Conservation (phyloP, 2,329 filamentous ascomycete species). For the Aspergillus clavatus region DNA sequence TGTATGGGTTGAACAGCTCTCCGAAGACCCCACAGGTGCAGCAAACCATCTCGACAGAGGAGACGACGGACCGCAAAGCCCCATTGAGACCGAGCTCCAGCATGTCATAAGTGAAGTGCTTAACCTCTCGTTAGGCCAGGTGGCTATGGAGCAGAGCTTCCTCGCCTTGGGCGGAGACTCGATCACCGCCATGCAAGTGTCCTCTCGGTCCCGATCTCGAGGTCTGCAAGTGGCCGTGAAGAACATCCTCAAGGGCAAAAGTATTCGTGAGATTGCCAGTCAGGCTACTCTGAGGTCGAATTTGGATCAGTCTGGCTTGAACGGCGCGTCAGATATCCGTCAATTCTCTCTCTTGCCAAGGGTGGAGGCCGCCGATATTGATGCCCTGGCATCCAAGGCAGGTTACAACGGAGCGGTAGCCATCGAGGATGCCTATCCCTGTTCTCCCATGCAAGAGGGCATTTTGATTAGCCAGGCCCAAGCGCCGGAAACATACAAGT, state of each 20-base stretch:
- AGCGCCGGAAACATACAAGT: slow-evolving; percentile 6
- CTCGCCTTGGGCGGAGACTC: slow-evolving; percentile 3
- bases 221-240: slow-evolving; percentile 14
- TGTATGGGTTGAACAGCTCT: slow-evolving; percentile 6
- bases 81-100: slow-evolving; percentile 1
- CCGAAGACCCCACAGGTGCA: not conserved
- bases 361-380: not conserved
- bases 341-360: not conserved
- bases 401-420: not conserved
- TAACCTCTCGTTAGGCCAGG: slow-evolving; percentile 1
- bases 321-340: not conserved
- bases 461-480: slow-evolving; percentile 12
- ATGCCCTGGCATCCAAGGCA: slow-evolving; percentile 1
- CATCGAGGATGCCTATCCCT: slow-evolving; percentile 13
- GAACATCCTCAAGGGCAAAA: slow-evolving; percentile 15
- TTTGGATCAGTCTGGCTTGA: not conserved
- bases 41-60: not conserved
- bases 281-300: not conserved
- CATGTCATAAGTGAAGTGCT: slow-evolving; percentile 4
- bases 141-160: slow-evolving; percentile 2
- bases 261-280: slow-evolving; percentile 9
- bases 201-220: slow-evolving; percentile 11
- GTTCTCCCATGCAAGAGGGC: slow-evolving; percentile 11
- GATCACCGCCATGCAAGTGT: slow-evolving; percentile 6
- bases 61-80: not conserved